phyloP scores from a whole-genome alignment of 1,139 yeast species.

The Kodamaea sp. region DNA sequence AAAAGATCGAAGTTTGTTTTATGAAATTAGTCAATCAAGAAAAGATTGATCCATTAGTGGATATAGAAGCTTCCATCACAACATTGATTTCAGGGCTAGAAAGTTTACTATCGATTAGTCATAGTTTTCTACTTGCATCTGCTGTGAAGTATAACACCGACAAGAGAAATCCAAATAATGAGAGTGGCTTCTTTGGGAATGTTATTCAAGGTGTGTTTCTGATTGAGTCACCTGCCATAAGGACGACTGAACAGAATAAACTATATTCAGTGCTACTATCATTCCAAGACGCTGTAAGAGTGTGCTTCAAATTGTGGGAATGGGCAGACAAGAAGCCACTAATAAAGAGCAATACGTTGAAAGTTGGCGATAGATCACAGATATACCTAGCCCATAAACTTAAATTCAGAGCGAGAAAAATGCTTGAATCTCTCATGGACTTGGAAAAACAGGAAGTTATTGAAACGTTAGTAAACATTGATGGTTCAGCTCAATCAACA shows the following conservation, averaged over 20 bases:
- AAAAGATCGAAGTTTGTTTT: constrained; percentile 44
- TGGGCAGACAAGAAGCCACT: constrained; percentile 62
- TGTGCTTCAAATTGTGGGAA: constrained; percentile 66
- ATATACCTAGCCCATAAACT: constrained; percentile 65
- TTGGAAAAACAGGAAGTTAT: constrained; percentile 75
- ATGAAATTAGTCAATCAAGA: constrained; percentile 14
- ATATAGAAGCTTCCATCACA: constrained; percentile 49
- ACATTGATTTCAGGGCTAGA: constrained; percentile 66
- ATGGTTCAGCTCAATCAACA: constrained; percentile 18
- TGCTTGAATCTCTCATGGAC: constrained; percentile 67
- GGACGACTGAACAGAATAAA: constrained; percentile 55
- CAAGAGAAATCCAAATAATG: constrained; percentile 20
- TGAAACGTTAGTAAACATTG: constrained; percentile 57
- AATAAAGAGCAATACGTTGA: constrained; percentile 4
- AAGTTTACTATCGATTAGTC: constrained; percentile 61
- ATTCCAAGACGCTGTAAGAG: constrained; percentile 58
- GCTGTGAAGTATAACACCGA: constrained; percentile 24
- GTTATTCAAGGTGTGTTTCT: constrained; percentile 88
- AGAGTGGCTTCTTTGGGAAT: constrained; percentile 65
- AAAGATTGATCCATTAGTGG: constrained; percentile 25
- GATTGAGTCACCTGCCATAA: constrained; percentile 66
- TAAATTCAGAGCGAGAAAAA: constrained; percentile 68
- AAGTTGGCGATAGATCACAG: constrained; percentile 43
- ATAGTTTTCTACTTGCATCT: constrained; percentile 50
- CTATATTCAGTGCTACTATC: constrained; percentile 59